Evolutionary conservation across 441 rosid genomes (phyloP), one percentile per base, ranked within the genome.

Genomic region (Jatropha multifida): DNA sequence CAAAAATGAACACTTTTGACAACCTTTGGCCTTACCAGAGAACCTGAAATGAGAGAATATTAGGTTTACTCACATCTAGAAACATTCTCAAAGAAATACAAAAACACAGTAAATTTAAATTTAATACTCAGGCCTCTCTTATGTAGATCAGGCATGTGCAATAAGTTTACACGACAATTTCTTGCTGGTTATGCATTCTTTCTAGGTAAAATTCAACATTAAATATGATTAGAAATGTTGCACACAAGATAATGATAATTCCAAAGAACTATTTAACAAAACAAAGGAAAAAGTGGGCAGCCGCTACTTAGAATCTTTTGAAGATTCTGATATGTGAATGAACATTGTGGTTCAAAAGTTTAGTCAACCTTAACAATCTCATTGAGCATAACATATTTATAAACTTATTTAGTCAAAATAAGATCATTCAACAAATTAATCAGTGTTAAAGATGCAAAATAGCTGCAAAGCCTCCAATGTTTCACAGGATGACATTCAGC

Each of bases 21-120:
- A 81, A 96, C 99, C 81, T 96, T 96, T 55, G 99, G 99, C 85
- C 99, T 90, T 59, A 96, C 99, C 73, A 96, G 96, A 75, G 99
- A 96, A 83, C 99, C 99, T 96, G 82, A 77, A 81, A 68, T 62
- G 32, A 80, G 64, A 15, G 65, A 23, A 59, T 38, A 64, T 80
- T 37, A 81, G 55, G 56, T 44, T 40, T 18, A 49, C 26, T 23
- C 48, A 54, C 18, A 70, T 60, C 68, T 67, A 68, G 18, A 69
- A 75, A 49, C 65, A 77, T 4, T 26, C 17, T n/a, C 14, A 65
- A 59, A 17, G 54, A 14, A 38, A 10, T 66, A 1, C 2, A 20
- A 32, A 23, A 13, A 72, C 15, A 9, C n/a, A 55, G 5, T 15
- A 18, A 23, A 40, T 38, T 56, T 38, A 17, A 38, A 12, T 58